These are phyloP conservation scores for Claviceps maximensis DNA, from an alignment of 2,329 filamentous ascomycete species.

Conservation along the genomic window DNA sequence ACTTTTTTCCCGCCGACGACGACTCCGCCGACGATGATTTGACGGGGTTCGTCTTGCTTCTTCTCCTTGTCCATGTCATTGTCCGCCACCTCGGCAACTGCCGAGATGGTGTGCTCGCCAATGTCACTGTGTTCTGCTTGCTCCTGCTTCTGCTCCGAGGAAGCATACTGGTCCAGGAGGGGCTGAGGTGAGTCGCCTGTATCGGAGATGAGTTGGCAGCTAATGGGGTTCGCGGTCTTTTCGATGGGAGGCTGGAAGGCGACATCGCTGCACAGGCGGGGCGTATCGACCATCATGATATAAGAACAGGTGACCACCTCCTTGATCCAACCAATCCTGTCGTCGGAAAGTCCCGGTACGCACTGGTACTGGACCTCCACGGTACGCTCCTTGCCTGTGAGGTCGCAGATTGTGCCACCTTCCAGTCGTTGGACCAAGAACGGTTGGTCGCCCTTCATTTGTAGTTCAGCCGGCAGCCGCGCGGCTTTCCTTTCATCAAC, in stretches of 20 bases:
- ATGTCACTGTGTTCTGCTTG: conserved; percentile 9
- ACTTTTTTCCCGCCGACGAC: conserved; percentile 38
- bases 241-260: conserved; percentile 75
- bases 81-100: conserved; percentile 2
- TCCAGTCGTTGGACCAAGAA: conserved; percentile 76
- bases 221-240: conserved; percentile 62
- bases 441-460: conserved; percentile 69
- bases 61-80: conserved; percentile 15
- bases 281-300: conserved; percentile 84
- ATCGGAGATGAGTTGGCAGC: conserved; percentile 57
- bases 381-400: conserved; percentile 68
- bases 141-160: conserved; percentile 19
- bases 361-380: conserved; percentile 77
- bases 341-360: conserved; percentile 55
- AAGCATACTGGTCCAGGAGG: conserved; percentile 20
- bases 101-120: conserved; percentile 7
- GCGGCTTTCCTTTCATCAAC: conserved; percentile 8
- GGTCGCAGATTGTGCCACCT: conserved; percentile 71
- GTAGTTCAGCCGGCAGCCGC: conserved; percentile 47
- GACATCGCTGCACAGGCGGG: conserved; percentile 73
- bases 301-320: conserved; percentile 86
- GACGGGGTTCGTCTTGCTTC: conserved; percentile 18
- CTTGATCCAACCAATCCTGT: conserved; percentile 85
- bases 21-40: conserved; percentile 37
- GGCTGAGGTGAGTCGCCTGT: conserved; percentile 31